Base-by-base conservation (phyloP, 192 early-diverging fungal species). In the Endogone sp. region DNA sequence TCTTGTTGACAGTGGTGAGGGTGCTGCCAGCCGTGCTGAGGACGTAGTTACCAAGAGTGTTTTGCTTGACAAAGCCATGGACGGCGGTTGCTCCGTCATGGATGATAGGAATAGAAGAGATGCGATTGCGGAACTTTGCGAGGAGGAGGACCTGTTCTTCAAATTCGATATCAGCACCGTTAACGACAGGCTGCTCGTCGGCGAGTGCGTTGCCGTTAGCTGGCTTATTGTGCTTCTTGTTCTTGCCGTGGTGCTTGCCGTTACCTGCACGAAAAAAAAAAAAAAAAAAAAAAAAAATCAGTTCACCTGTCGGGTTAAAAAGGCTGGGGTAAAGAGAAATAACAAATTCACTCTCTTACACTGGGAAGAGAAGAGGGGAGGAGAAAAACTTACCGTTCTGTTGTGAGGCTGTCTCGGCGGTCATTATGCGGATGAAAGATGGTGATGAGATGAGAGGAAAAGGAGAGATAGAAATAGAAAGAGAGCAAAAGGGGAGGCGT, bases 41-140 rank as follows among this genome's bases (percentile, higher is more conserved):
- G 25, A 71, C 76, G n/a, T 66, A 71, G 62, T 71, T 68, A 21
- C 76, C 76, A 16, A 78, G 64, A 11, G 31, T 37, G 22, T 67
- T 70, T 37, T 68, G 69, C 26, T 62, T 78, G 54, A 71, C 76
- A 29, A 70, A 56, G 37, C 56, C 37, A 4, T 72, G 67, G 22
- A 69, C 76, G 23, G 76, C 68, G 24, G 65, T 64, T 10, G 71
- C 56, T 23, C 72, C 60, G 29, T 79, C 77, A 23, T 74, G 65
- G 25, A 79, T 57, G 20, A 79, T 56, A 30, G 77, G 77, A 32
- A 75, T 32, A 11, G 77, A 71, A 30, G 72, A 37, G 20, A 79
- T 67, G 65, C 77, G 77, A 30, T 67, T 59, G 65, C 72, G 65
- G 65, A 78, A 78, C 24, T 63, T 49, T 8, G 59, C 13, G 4